Base-by-base conservation (phyloP, 108 stramenopile genomes). In the Pseudonitzschia multiseries region DNA sequence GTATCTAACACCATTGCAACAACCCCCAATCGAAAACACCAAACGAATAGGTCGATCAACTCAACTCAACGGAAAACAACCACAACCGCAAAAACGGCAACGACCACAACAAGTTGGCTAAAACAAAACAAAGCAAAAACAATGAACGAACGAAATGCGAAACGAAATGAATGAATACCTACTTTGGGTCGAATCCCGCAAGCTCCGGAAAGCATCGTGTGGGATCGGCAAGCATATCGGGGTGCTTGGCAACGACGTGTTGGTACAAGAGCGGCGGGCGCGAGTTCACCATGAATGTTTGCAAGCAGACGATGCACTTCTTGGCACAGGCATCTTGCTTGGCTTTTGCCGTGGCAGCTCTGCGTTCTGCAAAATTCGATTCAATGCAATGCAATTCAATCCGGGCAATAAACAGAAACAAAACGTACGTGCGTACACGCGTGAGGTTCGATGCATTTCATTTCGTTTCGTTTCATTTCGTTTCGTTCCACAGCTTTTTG, bases 281-380 rank as follows among this genome's bases (percentile, higher is more conserved):
- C 61, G 89, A 84, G 70, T 93, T 95, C n/a, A 92, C 86, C 94
- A 95, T 93, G 81, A 95, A 95, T 14, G 91, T 95, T 74, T 93
- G 91, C 36, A 80, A 70, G 79, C 94, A 95, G 21, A 93, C 68
- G 52, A 80, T 78, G 80, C 94, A 95, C 79, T 86, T 89, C 71
- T 84, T 91, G 48, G 91, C 92, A 24, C 79, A 57, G 10, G 91
- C 81, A 76, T 95, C 94, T 63, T 78, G 70, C 79, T 71, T 75
- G 64, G 89, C 89, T 79, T 95, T 95, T 41, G 60, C 83, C 12
- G 79, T 41, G 48, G 94, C 89, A 57, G 91, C 94, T 75, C 82
- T 91, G 72, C 94, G 83, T 73, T 95, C 94, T 56, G n/a, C 3
- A 51, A n/a, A 51, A 51, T 17, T 26, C 42, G 42, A 42, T 42